Evolutionary conservation across 2,329 filamentous ascomycete species (phyloP).

Genomic region (Microsporum canis): DNA sequence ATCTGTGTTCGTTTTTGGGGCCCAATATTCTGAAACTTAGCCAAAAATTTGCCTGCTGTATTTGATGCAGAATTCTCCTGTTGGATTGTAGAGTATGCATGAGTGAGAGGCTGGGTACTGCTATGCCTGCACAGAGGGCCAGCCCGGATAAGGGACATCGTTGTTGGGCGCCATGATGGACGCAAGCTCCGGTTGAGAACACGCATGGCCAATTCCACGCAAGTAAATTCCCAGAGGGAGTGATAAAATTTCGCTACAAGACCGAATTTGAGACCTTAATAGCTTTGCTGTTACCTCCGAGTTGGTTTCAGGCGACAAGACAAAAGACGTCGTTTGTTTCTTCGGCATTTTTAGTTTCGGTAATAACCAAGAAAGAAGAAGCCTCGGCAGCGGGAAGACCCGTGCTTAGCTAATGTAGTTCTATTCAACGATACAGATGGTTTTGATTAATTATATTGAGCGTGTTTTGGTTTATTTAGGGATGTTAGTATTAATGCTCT

Average conservation of each 20-base stretch:
- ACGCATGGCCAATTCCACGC: not conserved
- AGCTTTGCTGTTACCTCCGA: not conserved
- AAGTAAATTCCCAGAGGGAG: not conserved
- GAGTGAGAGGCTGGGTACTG: not conserved
- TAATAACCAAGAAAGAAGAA: not conserved
- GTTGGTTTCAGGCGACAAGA: not conserved
- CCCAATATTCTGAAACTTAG: constrained; percentile 32
- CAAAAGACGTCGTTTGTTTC: not conserved
- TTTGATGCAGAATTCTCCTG: constrained; percentile 19
- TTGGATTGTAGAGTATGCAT: not conserved
- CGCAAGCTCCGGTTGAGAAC: not conserved
- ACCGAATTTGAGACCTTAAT: not conserved
- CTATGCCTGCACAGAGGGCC: not conserved
- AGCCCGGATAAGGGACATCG: not conserved
- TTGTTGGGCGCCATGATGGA: not conserved
- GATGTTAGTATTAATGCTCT: not conserved
- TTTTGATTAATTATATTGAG: no score
- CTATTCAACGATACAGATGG: not conserved
- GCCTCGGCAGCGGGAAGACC: not conserved
- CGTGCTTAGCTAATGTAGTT: not conserved
- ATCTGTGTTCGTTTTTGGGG: constrained; percentile 39
- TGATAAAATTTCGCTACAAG: no score
- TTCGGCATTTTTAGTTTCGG: not conserved
- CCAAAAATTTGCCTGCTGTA: constrained; percentile 33
- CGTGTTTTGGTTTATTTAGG: no score